A percentile compares a stretch with the other conserved stretches of the same genome.
Evolutionary conservation across 805 yeast genomes (phyloP).

Genomic region (Pichia occidentalis): DNA sequence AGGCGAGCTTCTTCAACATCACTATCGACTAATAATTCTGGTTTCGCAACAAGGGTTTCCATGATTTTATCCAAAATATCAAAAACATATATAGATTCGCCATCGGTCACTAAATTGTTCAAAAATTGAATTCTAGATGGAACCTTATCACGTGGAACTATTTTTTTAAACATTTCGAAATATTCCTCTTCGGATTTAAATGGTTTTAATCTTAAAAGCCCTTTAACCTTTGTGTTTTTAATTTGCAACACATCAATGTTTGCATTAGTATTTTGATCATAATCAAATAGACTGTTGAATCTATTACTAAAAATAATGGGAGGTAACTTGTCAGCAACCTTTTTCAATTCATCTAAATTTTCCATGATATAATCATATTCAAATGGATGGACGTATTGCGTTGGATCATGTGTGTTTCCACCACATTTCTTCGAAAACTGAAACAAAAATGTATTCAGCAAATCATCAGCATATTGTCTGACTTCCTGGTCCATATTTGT

Average conservation of each 20-base stretch:
- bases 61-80: slow-evolving; percentile 13
- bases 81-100: slow-evolving; percentile 17
- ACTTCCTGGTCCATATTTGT: slow-evolving; percentile 6
- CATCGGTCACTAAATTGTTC: slow-evolving; percentile 23
- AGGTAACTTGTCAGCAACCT: slow-evolving; percentile 13
- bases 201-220: slow-evolving; percentile 13
- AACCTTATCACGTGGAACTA: slow-evolving; percentile 16
- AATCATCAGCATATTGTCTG: slow-evolving; percentile 13
- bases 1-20: slow-evolving; percentile 12
- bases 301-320: slow-evolving; percentile 16
- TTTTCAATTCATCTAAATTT: slow-evolving; percentile 10
- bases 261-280: slow-evolving; percentile 4
- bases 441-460: slow-evolving; percentile 17
- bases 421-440: slow-evolving; percentile 18
- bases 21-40: slow-evolving; percentile 7
- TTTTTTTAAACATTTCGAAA: slow-evolving; percentile 13
- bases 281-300: slow-evolving; percentile 11
- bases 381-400: slow-evolving; percentile 20
- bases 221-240: slow-evolving; percentile 14
- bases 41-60: slow-evolving; percentile 3
- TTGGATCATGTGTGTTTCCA: slow-evolving; percentile 14
- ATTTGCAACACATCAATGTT: slow-evolving; percentile 7
- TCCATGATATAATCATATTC: slow-evolving; percentile 21
- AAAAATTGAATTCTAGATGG: slow-evolving; percentile 16
- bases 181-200: slow-evolving; percentile 19